Percentiles rank a stretch among this genome's conserved stretches.
phyloP scores from a whole-genome alignment of 805 yeast genomes.

The Alloascoidea africana region DNA sequence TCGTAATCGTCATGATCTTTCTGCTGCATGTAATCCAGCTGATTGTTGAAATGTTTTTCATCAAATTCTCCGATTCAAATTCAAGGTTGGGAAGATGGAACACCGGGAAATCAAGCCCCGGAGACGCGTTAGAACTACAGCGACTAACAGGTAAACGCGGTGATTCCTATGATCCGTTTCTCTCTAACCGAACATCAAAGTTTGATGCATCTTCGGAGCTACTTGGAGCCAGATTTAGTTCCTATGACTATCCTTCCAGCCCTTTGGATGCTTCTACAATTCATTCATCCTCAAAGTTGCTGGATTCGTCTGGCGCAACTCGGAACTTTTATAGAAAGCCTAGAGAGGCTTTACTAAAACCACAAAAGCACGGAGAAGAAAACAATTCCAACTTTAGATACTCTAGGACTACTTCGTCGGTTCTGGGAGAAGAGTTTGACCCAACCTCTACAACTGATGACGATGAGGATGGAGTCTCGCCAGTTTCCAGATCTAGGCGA shows the following conservation, averaged over 20 bases:
- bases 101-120: not conserved
- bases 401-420: too few species aligned
- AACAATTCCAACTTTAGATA: too few species aligned
- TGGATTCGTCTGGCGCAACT: conserved; percentile 1
- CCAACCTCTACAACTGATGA: not conserved
- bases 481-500: not conserved
- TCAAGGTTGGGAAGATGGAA: not conserved
- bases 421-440: too few species aligned
- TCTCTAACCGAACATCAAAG: not conserved
- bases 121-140: not conserved
- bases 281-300: too few species aligned
- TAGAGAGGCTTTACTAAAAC: not conserved
- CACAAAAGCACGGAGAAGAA: too few species aligned
- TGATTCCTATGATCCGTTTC: not conserved
- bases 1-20: too few species aligned
- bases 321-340: conserved; percentile 1
- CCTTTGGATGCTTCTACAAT: too few species aligned
- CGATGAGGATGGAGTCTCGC: not conserved
- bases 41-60: not conserved
- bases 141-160: not conserved
- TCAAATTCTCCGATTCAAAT: not conserved
- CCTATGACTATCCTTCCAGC: too few species aligned
- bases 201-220: too few species aligned
- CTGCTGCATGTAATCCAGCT: not conserved
- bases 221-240: too few species aligned